phyloP scores from a whole-genome alignment of 1,284 basidiomycete genomes.

The Ganoderma sinense region DNA sequence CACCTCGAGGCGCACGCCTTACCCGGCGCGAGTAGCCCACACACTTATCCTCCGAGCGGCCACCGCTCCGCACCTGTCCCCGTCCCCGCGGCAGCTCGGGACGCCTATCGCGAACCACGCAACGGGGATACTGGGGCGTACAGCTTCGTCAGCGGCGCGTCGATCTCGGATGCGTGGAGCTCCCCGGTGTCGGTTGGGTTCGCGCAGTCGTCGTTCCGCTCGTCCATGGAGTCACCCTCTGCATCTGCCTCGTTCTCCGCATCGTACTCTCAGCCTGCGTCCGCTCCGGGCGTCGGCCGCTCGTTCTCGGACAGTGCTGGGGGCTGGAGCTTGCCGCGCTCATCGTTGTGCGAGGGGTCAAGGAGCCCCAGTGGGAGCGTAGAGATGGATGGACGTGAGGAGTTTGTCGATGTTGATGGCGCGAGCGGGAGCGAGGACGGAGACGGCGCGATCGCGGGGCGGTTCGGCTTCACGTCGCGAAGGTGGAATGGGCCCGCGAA shows the following conservation, averaged over 20 bases:
- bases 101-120: constrained; percentile 31
- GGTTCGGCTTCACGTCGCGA: constrained; percentile 37
- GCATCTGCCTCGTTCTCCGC: constrained; percentile 23
- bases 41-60: constrained; percentile 21
- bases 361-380: constrained; percentile 47
- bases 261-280: constrained; percentile 26
- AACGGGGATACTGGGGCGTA: constrained; percentile 28
- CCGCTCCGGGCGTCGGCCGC: constrained; percentile 17
- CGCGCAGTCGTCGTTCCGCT: constrained; percentile 40
- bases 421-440: constrained; percentile 27
- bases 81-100: constrained; percentile 27
- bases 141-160: constrained; percentile 33
- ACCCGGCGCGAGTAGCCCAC: constrained; percentile 15
- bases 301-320: constrained; percentile 43
- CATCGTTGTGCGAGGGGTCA: constrained; percentile 53
- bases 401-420: constrained; percentile 35
- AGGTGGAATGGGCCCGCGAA: constrained; percentile 38
- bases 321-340: constrained; percentile 61
- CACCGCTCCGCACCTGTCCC: constrained; percentile 34
- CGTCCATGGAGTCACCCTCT: constrained; percentile 29
- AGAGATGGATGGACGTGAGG: constrained; percentile 42
- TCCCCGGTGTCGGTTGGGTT: constrained; percentile 37
- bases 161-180: constrained; percentile 38
- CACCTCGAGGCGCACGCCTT: constrained; percentile 17
- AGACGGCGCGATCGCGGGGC: constrained; percentile 21